Percentiles rank a stretch among this genome's conserved stretches.
phyloP scores from a whole-genome alignment of 768 basidiomycete species.

The Naganishia antarctica region DNA sequence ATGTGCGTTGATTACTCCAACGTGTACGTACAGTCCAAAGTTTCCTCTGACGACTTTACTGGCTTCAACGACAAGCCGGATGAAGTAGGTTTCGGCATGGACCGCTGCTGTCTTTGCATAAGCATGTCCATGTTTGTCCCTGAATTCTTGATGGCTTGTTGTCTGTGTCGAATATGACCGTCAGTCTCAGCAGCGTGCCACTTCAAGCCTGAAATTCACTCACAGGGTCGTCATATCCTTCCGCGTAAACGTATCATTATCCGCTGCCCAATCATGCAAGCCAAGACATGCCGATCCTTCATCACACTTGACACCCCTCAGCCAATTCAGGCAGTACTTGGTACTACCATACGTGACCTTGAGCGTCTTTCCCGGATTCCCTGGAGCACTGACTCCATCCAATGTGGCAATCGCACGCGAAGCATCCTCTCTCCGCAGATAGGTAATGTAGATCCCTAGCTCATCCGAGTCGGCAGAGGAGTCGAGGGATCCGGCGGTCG shows the following conservation, averaged over 20 bases:
- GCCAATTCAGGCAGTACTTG: constrained; percentile 93
- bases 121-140: constrained; percentile 54
- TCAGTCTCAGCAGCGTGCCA: too few relatives aligned
- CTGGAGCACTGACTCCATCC: constrained; percentile 86
- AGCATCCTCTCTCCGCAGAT: constrained; percentile 88
- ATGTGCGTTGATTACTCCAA: constrained; percentile 18
- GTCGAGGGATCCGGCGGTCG: constrained; percentile 23
- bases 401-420: constrained; percentile 86
- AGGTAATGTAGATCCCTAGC: constrained; percentile 94
- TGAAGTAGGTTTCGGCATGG: constrained; percentile 44
- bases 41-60: constrained; percentile 53
- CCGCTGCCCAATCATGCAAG: constrained; percentile 96
- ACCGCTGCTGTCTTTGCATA: constrained; percentile 25
- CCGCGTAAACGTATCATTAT: constrained; percentile 94
- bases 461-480: constrained; percentile 20
- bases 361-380: constrained; percentile 80
- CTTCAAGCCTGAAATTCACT: too few relatives aligned
- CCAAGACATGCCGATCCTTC: constrained; percentile 79
- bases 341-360: constrained; percentile 93
- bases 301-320: constrained; percentile 75
- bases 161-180: constrained; percentile 56
- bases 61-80: constrained; percentile 56
- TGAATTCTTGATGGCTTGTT: constrained; percentile 87
- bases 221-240: constrained; percentile 91
- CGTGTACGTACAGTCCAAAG: constrained; percentile 21